A percentile compares a stretch with the other conserved stretches of the same genome.
phyloP scores from a whole-genome alignment of 768 basidiomycete genomes.

The Polyporus arcularius region DNA sequence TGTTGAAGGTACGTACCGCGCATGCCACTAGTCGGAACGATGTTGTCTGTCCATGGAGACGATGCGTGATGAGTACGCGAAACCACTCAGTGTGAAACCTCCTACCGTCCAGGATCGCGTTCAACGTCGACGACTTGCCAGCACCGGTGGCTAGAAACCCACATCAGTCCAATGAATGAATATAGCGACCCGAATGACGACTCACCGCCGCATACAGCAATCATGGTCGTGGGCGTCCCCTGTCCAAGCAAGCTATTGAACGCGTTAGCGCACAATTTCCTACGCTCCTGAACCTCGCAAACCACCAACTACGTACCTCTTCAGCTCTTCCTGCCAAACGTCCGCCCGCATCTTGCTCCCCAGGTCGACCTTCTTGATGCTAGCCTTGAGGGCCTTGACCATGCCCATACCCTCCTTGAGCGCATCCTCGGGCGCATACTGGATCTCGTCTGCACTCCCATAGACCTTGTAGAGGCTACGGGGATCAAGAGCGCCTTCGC shows the following conservation, averaged over 20 bases:
- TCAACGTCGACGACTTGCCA: constrained; percentile 62
- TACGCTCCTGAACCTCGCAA: not conserved
- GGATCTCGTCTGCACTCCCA: constrained; percentile 42
- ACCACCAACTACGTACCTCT: constrained; percentile 37
- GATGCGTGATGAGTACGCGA: not conserved
- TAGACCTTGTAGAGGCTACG: constrained; percentile 38
- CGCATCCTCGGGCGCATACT: constrained; percentile 49
- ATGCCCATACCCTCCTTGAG: constrained; percentile 53
- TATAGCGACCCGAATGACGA: not conserved
- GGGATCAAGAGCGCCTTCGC: not conserved
- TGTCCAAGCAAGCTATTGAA: constrained; percentile 46
- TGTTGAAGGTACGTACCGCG: constrained; percentile 39
- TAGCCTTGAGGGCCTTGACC: constrained; percentile 49
- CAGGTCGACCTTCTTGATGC: constrained; percentile 46
- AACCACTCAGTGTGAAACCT: not conserved
- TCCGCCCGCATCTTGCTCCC: constrained; percentile 59
- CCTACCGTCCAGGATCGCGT: constrained; percentile 61
- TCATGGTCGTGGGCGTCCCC: constrained; percentile 55
- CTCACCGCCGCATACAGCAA: constrained; percentile 66
- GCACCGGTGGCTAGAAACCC: constrained; percentile 51
- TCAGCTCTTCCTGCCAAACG: constrained; percentile 58
- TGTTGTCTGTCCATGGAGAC: constrained; percentile 43
- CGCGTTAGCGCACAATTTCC: not conserved
- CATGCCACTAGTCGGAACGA: constrained; percentile 70
- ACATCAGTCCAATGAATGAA: not conserved